Base-by-base conservation (phyloP, 2,329 filamentous ascomycete species). In the Botrytis deweyae region DNA sequence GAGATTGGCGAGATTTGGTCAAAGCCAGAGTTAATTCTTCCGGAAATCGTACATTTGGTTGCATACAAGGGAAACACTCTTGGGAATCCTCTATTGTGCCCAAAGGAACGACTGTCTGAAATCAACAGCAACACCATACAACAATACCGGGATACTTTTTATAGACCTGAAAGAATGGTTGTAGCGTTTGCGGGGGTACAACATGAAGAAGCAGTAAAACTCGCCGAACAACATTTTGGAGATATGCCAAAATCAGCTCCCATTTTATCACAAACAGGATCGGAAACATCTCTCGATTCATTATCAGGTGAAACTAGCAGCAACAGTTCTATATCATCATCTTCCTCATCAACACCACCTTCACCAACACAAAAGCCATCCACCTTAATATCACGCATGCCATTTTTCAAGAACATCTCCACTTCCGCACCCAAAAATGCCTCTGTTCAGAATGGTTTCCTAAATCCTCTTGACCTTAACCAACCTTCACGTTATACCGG, bases 1-100 rank as follows among this genome's bases (percentile, higher is more conserved):
- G 96, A 99, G 84, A 96, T 99, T 82, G 90, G 90, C 38, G 96
- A 98, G 85, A 98, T 99, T 73, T 99, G 96, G 96, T 92, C 92
- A 79, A 98, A 97, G 86, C 95, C 96, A 0, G 95, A 98, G 80
- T 88, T 99, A 73, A 98, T 99, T 78, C 85, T 99, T 75, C 96
- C 96, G 0, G 96, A 99, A 84, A 85, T 99, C 78, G 92, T 98
- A 55, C 96, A 99, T 83, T 96, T 95, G 85, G 94, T 96, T 16
- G 96, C 95, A 3, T 99, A 93, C 84, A 96, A 94, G 85, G 93
- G 96, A 81, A 98, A 99, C 84, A 98, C 96, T 0, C 87, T 99
- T 20, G 96, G 96, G 55, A 97, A 98, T 83, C 96, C 96, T 6
- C 83, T 99, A 77, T 84, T 99, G 69, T 99, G 96, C 81, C 96